Evolutionary conservation across 352 stramenopile species (phyloP).

Genomic region (Salisapilia sapeloensis): DNA sequence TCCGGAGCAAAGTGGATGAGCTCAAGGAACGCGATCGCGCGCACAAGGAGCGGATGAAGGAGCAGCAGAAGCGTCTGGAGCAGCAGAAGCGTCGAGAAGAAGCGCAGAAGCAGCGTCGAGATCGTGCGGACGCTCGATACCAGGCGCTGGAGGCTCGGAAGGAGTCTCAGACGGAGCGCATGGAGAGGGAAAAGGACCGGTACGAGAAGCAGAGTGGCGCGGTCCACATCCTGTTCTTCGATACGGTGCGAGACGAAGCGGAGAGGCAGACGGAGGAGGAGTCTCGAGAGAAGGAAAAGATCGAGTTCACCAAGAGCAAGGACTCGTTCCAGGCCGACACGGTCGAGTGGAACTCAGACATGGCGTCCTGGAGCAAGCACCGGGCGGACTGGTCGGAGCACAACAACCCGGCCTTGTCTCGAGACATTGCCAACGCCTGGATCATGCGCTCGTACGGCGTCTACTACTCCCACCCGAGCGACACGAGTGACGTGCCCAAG

Average conservation of each 20-base stretch:
- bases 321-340: conserved; percentile 78
- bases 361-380: conserved; percentile 78
- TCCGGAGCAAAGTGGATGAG: conserved; percentile 59
- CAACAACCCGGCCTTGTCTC: conserved; percentile 76
- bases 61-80: conserved; percentile 37
- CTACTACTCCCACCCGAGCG: conserved; percentile 30
- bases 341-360: conserved; percentile 79
- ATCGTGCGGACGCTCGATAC: conserved; percentile 52
- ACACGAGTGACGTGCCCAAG: conserved; percentile 32
- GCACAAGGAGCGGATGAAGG: conserved; percentile 42
- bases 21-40: conserved; percentile 46
- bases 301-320: conserved; percentile 82
- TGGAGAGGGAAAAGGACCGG: conserved; percentile 69
- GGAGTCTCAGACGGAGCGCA: conserved; percentile 59
- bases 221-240: conserved; percentile 74
- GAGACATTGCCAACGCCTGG: conserved; percentile 78
- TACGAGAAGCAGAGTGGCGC: conserved; percentile 52
- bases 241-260: conserved; percentile 54
- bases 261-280: conserved; percentile 66
- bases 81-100: conserved; percentile 58
- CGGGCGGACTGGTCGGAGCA: conserved; percentile 75
- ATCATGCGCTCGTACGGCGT: conserved; percentile 78
- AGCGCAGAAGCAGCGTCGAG: conserved; percentile 50
- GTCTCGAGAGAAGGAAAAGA: conserved; percentile 69
- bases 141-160: conserved; percentile 69